These are phyloP conservation scores for Leucoagaricus sp. DNA, from an alignment of 1,284 basidiomycete species.

Conservation along the genomic window DNA sequence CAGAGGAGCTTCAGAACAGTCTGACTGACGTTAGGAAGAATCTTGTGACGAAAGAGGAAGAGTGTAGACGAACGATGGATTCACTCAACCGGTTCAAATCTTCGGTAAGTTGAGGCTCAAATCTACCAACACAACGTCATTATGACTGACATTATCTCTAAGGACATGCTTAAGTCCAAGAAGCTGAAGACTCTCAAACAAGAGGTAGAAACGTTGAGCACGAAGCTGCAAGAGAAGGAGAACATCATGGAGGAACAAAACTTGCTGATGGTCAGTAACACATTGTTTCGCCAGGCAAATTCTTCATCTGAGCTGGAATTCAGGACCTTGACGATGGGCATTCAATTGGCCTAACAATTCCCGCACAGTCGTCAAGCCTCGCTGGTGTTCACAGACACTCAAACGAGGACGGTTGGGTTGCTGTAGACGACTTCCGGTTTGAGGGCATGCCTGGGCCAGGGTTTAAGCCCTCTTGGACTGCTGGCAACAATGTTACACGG, in stretches of 20 bases:
- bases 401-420: conserved; percentile 12
- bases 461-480: conserved; percentile 36
- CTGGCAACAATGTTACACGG: conserved; percentile 18
- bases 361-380: neutral
- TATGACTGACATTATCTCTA: neutral
- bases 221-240: conserved; percentile 19
- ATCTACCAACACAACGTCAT: neutral
- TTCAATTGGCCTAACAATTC: conserved; percentile 19
- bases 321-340: conserved; percentile 20
- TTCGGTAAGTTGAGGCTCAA: neutral
- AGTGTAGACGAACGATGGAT: conserved; percentile 14
- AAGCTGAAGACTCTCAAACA: conserved; percentile 14
- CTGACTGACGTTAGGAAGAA: conserved; percentile 17
- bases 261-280: conserved; percentile 4
- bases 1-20: conserved; percentile 19
- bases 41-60: conserved; percentile 18
- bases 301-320: neutral
- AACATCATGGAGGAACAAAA: conserved; percentile 1
- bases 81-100: conserved; percentile 1
- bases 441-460: conserved; percentile 35
- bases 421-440: conserved; percentile 23
- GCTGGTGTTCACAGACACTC: conserved; percentile 8
- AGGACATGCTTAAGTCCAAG: conserved; percentile 9
- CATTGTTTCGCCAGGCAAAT: neutral
- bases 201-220: conserved; percentile 15